These are phyloP conservation scores for Jackrogersella multiformis DNA, from an alignment of 495 filamentous ascomycete genomes.

Conservation along the genomic window DNA sequence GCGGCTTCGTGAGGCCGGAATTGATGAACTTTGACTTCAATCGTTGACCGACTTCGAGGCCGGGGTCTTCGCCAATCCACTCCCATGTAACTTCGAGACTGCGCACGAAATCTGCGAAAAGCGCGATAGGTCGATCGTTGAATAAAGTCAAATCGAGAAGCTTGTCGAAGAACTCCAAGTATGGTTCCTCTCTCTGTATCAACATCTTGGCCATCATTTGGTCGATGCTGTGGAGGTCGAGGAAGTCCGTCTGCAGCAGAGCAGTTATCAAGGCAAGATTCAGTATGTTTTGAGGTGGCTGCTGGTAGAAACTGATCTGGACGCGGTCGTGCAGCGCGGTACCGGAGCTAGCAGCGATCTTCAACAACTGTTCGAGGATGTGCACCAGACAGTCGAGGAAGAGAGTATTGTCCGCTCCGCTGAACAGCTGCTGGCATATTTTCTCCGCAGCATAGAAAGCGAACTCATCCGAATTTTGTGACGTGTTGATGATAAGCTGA, in stretches of 20 bases:
- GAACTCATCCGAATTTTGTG: conserved; percentile 70
- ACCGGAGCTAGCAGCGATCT: conserved; percentile 69
- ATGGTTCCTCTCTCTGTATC: conserved; percentile 68
- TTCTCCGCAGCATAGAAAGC: conserved; percentile 73
- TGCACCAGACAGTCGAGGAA: conserved; percentile 86
- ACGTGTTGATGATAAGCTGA: conserved; percentile 62
- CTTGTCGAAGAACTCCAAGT: conserved; percentile 77
- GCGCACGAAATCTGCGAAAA: conserved; percentile 86
- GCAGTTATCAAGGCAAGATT: conserved; percentile 79
- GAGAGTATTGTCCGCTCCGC: conserved; percentile 61
- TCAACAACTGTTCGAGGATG: conserved; percentile 80
- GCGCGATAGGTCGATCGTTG: conserved; percentile 74
- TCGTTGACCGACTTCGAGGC: conserved; percentile 67
- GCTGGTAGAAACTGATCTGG: conserved; percentile 69
- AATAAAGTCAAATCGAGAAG: conserved; percentile 81
- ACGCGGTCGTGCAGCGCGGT: conserved; percentile 77
- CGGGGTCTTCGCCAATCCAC: conserved; percentile 81
- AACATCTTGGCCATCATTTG: conserved; percentile 76
- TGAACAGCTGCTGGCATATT: conserved; percentile 74
- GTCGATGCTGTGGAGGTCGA: conserved; percentile 86
- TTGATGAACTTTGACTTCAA: conserved; percentile 77
- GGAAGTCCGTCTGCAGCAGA: conserved; percentile 72
- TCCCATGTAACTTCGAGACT: conserved; percentile 82
- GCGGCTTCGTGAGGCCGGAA: conserved; percentile 64
- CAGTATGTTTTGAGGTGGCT: conserved; percentile 79